Evolutionary conservation across 176 grass and related monocot species (phyloP), one percentile per base, ranked within the genome.

Genomic region (Oryza meyeriana): DNA sequence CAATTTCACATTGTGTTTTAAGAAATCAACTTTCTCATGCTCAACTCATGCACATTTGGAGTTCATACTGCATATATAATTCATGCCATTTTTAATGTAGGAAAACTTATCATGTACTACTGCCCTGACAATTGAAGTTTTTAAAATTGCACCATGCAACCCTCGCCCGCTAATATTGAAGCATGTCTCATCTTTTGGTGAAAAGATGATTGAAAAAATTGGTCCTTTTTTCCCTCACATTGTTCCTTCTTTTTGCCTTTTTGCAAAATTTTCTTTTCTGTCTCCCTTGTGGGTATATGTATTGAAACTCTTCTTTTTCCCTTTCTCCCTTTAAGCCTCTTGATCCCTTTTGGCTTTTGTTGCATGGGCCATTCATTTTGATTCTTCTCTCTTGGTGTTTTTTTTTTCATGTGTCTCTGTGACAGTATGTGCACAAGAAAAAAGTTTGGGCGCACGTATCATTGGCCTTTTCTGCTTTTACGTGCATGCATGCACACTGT

Each of bases 381-480:
- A 57, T 59, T 22, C 28, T 76, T 22, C 9, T 0, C 76, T 9
- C 31, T 63, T 85, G 6, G 33, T 88, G 64, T 41, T 84, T 75
- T 80, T 75, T 72, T 8, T 58, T 34, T 22, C 36, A 28, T 66
- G 61, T 78, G 39, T 72, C 69, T 79, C 6, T 42, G 1, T 26
- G 55, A 59, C 55, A n/a, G 52, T 78, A 38, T 62, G 74, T 62
- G 74, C 67, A 29, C 75, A 20, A 20, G 34, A 36, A 1, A 55
- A 83, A 69, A 44, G 40, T 57, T 44, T 82, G 77, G 41, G 86
- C 79, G 45, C 83, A 86, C 75, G 75, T 86, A 80, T 80, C 76
- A 79, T 82, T 89, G 79, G 61, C 57, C 85, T 70, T 86, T 79
- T 62, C 61, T 40, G 68, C 79, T 90, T 90, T 86, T 90, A 66